Base-by-base conservation (phyloP, 2,329 filamentous ascomycete genomes). In the Beauveria scarabaeidicola region DNA sequence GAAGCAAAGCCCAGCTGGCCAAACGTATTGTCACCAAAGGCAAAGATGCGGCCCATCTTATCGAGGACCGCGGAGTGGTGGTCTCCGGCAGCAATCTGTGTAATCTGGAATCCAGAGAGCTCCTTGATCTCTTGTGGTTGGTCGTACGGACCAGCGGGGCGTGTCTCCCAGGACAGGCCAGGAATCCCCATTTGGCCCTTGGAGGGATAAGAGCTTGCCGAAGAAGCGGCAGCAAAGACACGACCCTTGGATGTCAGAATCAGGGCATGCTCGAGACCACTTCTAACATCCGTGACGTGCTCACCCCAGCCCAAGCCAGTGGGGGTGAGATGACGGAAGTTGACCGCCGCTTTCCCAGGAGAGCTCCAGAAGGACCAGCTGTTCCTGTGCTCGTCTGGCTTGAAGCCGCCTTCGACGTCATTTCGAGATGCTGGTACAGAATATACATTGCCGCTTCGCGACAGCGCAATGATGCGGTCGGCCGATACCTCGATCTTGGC, bases 1-100 rank as follows among this genome's bases (percentile, higher is more conserved):
- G 82, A 83, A 54, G 90, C 84, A 66, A 93, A 85, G n/a, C 93
- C 93, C 3, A 97, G 80, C 72, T 97, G 94, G n/a, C 94, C 94
- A 47, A 84, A 83, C 0, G 86, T 86, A 74, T 97, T 97, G 72
- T 97, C 92, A 41, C 94, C 94, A 74, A 96, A 97, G 7, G 86
- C 80, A 72, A 94, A 96, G 17, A 94, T 81, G 17, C 85, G 83
- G 17, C 93, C 93, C 56, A 87, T 79, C 61, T 83, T 82, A 69
- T 93, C 90, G 17, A 91, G 79, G 0, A 85, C 89, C 1, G 95
- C 75, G 4, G 91, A 96, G 74, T 99, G 94, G 65, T 87, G 85
- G 69, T 96, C 91, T 25, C 94, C 94, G 1, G 90, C 78, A 1
- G 93, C 92, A 61, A 97, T 87, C 64, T 89, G 82, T 5, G 78